A percentile compares a stretch with the other conserved stretches of the same genome.
Evolutionary conservation across 2,329 filamentous ascomycete genomes (phyloP).

Genomic region (Xylaria hypoxylon): DNA sequence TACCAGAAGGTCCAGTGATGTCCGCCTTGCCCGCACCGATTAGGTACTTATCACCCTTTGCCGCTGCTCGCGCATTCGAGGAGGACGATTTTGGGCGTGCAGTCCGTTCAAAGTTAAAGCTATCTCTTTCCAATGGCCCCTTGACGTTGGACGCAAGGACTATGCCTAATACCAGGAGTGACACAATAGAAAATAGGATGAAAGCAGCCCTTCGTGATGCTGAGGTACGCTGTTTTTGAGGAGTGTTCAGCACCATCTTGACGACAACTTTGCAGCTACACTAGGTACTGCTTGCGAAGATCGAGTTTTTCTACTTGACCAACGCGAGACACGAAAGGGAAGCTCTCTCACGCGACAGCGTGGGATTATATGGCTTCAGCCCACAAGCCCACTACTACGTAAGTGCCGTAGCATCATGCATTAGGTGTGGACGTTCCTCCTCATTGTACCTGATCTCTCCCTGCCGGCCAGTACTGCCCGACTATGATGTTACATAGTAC

Average conservation of each 20-base stretch:
- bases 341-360: conserved; percentile 11
- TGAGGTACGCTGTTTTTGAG: conserved; percentile 27
- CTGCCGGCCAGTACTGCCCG: too few species aligned
- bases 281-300: conserved; percentile 20
- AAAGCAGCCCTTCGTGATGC: conserved; percentile 46
- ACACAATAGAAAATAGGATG: conserved; percentile 48
- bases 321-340: conserved; percentile 10
- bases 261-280: conserved; percentile 23
- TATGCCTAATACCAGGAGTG: conserved; percentile 52
- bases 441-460: not conserved
- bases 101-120: conserved; percentile 40
- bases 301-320: conserved; percentile 13
- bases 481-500: conserved; percentile 22
- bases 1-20: conserved; percentile 72
- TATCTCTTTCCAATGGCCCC: conserved; percentile 27
- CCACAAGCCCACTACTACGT: not conserved
- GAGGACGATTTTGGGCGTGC: conserved; percentile 29
- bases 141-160: conserved; percentile 46
- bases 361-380: conserved; percentile 33
- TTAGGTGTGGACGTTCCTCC: conserved; percentile 13
- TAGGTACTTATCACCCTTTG: conserved; percentile 58
- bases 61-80: conserved; percentile 40
- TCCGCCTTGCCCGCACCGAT: conserved; percentile 66
- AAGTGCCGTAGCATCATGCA: conserved; percentile 2
- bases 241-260: conserved; percentile 40